Evolutionary conservation across 805 yeast genomes (phyloP), one percentile per base, ranked within the genome.

Genomic region (Yarrowia hollandica): DNA sequence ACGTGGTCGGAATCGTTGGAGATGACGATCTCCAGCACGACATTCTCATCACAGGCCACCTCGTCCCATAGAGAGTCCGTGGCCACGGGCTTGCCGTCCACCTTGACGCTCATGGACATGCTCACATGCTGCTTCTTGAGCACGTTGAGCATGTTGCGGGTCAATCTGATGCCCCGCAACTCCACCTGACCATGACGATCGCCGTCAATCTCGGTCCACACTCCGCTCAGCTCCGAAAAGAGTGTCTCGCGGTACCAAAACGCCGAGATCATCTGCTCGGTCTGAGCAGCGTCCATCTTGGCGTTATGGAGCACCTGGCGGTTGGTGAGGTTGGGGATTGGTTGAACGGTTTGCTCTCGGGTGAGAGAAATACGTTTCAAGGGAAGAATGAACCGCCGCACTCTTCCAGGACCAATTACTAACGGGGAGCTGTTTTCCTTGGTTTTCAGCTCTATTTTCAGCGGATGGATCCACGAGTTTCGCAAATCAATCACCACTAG

Each of bases 211-310:
- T 75, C 70, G 19, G 65, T 66, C 99, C 99, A 92, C 2, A 70
- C 65, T 2, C 96, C 96, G 2, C 72, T 69, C 5, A 94, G 65
- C 14, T 75, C 74, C 44, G 78, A 75, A 56, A 92, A 72, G 1
- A 94, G 69, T 62, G 79, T 78, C 60, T 86, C 83, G 60, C 96
- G 74, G 63, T 86, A 80, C 99, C 99, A 92, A 70, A 90, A 94
- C 2, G 81, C 73, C 62, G 83, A 84, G 60, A 82, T 76, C 72
- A 82, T 79, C 57, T 75, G 79, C 41, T 65, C 65, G 31, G 79
- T 84, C 61, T 87, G 89, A 9, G 81, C 83, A 80, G 74, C 61
- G 74, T 80, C 61, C 72, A 76, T 54, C 64, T 71, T 35, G 16
- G 63, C 50, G 39, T 72, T 85, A 30, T 82, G 77, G 16, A 88